Evolutionary conservation across 352 stramenopile species (phyloP).

Genomic region (Hyphochytrium catenoides): DNA sequence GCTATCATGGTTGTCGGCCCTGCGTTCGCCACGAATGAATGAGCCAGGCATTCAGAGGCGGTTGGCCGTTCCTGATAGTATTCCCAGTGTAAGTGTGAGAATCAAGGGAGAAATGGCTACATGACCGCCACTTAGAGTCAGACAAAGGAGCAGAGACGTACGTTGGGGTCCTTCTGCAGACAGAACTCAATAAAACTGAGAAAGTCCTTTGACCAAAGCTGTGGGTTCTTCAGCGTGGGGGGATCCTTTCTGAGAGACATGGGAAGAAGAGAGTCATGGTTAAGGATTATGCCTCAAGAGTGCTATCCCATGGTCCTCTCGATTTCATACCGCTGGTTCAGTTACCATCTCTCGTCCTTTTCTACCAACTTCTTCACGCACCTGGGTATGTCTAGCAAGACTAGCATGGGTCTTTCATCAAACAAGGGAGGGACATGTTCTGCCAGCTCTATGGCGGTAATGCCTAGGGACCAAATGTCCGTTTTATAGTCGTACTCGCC

Average conservation of each 20-base stretch:
- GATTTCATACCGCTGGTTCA: too few relatives aligned
- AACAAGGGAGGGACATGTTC: constrained; percentile 69
- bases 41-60: constrained; percentile 62
- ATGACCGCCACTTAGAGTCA: constrained; percentile 2
- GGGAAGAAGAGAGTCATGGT: constrained; percentile 29
- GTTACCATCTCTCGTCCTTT: too few relatives aligned
- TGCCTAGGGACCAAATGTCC: constrained; percentile 67
- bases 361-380: too few relatives aligned
- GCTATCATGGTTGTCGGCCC: too few relatives aligned
- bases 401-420: constrained; percentile 64
- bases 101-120: too few relatives aligned
- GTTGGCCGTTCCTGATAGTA: constrained; percentile 41
- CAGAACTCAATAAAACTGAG: constrained; percentile 58
- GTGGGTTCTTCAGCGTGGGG: constrained; percentile 36
- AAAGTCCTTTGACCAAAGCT: constrained; percentile 45
- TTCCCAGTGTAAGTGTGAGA: too few relatives aligned
- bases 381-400: constrained; percentile 37
- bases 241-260: constrained; percentile 54
- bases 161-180: constrained; percentile 33
- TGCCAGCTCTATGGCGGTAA: constrained; percentile 70
- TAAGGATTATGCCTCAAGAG: too few relatives aligned
- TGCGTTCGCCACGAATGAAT: constrained; percentile 55
- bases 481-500: constrained; percentile 74
- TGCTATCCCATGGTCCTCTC: not conserved
- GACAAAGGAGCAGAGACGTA: too few relatives aligned